Base-by-base conservation (phyloP, 2,329 filamentous ascomycete species). In the Aspergillus fumigatiaffinis region DNA sequence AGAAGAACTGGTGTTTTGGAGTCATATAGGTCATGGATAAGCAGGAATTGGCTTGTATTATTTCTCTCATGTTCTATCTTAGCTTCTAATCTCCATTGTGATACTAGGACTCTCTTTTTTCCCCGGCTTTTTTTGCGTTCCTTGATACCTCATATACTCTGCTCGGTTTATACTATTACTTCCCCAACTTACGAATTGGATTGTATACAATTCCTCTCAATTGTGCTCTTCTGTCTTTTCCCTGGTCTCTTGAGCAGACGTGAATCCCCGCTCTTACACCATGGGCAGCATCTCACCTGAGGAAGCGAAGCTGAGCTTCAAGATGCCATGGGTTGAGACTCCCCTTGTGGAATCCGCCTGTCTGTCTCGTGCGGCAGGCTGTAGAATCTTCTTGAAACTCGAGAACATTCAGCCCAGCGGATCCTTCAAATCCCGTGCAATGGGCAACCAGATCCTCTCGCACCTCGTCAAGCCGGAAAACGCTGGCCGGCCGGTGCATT, bases 361-460 rank as follows among this genome's bases (percentile, higher is more conserved):
- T 14, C 80, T 92, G 41, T 91, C 88, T 47, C 82, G 84, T 61
- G 81, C 82, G 61, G 87, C 88, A 63, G 89, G 89, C 73, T 92
- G 89, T 78, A 87, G 89, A 77, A 85, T 95, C 73, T 90, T 89
- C 73, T 85, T 95, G 68, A 95, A 95, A 74, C 84, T 94, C 60
- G 91, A 95, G 67, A 90, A 89, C 70, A 83, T 92, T 54, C 91
- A 96, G 69, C 91, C 91, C 4, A 89, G 88, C 23, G 89, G 89
- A 61, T 92, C 89, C 42, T 96, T 95, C 84, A 94, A 95, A 74
- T 92, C 89, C 50, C 83, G 75, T 63, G 90, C 88, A 29, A 84
- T 93, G 60, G 89, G 90, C 51, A 84, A 89, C 72, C 82, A 89
- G 70, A 87, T 91, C 71, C 80, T 86, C 53, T 77, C 79, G 2